These are phyloP conservation scores for Cladosporium austrohemisphaericum DNA, from an alignment of 2,329 filamentous ascomycete genomes.

Conservation along the genomic window DNA sequence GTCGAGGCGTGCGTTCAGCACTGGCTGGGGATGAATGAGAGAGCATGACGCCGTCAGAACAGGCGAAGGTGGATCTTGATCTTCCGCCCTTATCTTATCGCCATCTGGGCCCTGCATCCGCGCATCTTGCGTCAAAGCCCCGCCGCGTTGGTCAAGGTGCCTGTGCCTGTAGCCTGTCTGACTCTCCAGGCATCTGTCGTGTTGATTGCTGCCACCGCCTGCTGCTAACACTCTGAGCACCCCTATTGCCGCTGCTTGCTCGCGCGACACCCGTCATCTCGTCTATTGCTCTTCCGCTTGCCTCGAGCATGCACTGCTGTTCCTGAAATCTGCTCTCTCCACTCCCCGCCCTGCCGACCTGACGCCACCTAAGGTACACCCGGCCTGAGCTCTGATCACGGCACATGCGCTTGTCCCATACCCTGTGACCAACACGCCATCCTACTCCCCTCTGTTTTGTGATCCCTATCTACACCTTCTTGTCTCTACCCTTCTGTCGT, in stretches of 20 bases:
- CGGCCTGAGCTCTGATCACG: not conserved
- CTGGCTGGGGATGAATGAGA: constrained; percentile 6
- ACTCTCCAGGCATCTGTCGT: not conserved
- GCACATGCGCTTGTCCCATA: not conserved
- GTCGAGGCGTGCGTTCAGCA: not conserved
- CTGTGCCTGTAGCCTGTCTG: not conserved
- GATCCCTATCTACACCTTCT: not conserved
- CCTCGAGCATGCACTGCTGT: no score
- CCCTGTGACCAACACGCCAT: not conserved
- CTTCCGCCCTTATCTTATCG: no score
- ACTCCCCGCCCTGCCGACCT: no score
- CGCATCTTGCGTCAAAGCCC: no score
- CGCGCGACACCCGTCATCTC: no score
- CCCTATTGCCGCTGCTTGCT: no score
- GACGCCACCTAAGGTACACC: no score
- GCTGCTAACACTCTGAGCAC: no score
- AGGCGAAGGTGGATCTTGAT: not conserved
- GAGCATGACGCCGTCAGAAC: constrained; percentile 4
- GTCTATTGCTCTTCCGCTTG: no score
- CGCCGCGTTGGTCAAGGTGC: no score
- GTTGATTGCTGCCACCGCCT: no score
- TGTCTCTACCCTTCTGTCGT: constrained; percentile 4
- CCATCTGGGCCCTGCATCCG: constrained; percentile 2
- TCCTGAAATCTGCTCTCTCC: no score
- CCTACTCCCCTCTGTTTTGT: not conserved